Evolutionary conservation across 202 grass and related monocot genomes (phyloP).

Genomic region (Zoysia matrella): DNA sequence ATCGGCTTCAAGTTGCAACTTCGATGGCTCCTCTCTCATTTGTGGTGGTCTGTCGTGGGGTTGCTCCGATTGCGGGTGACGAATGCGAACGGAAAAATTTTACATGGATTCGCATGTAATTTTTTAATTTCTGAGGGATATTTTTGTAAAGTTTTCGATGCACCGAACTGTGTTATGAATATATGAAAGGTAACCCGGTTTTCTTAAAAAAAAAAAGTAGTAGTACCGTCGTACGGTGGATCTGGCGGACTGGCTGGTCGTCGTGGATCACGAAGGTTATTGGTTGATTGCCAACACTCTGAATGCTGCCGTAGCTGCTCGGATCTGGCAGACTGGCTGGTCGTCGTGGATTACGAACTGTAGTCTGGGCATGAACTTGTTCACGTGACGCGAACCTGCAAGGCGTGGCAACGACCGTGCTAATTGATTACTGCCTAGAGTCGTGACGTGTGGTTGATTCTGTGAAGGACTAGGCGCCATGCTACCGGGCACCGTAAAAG

Average conservation of each 20-base stretch:
- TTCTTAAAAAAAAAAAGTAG: too few relatives aligned
- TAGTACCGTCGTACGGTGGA: background rate
- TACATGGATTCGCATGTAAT: too few relatives aligned
- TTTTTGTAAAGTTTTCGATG: too few relatives aligned
- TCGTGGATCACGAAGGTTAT: background rate
- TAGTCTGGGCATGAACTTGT: background rate
- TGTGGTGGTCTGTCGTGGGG: too few relatives aligned
- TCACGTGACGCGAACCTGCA: background rate
- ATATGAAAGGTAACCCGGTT: too few relatives aligned
- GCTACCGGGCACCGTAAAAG: background rate
- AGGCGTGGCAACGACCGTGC: background rate
- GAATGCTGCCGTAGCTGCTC: background rate
- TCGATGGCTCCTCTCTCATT: too few relatives aligned
- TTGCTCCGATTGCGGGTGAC: too few relatives aligned
- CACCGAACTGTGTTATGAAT: too few relatives aligned
- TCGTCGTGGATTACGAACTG: background rate
- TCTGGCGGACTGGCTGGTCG: constrained; percentile 33
- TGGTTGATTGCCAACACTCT: background rate
- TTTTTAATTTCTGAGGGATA: too few relatives aligned
- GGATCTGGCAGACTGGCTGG: background rate
- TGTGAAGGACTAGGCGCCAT: background rate
- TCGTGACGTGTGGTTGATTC: background rate
- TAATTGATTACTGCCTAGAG: background rate
- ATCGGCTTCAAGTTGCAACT: too few relatives aligned
- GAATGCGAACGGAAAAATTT: too few relatives aligned